phyloP scores from a whole-genome alignment of 2,329 filamentous ascomycete species.

The Coniochaeta sp. region DNA sequence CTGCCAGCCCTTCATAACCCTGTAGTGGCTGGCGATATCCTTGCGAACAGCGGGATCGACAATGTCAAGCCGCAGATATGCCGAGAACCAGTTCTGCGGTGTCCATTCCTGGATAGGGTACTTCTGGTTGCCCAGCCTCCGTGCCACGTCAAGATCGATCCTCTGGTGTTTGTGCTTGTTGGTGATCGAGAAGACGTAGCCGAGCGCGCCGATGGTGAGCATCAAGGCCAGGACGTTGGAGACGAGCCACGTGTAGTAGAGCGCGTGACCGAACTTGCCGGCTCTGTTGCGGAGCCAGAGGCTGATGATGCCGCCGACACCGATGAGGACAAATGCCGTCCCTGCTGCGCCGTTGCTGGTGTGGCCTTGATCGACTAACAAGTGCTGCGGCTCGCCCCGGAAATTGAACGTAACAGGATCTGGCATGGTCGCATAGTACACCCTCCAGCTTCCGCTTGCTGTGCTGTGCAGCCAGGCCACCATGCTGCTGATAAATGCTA shows the following conservation, averaged over 20 bases:
- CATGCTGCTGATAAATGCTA: conserved; percentile 29
- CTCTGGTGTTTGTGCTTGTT: conserved; percentile 19
- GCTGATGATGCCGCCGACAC: conserved; percentile 22
- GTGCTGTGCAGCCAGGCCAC: conserved; percentile 28
- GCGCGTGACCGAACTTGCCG: conserved; percentile 3
- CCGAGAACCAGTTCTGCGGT: conserved; percentile 31
- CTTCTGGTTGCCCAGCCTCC: conserved; percentile 9
- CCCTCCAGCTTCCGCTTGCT: conserved; percentile 18
- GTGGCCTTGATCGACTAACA: conserved; percentile 32
- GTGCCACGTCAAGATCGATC: conserved; percentile 23
- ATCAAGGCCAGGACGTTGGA: conserved; percentile 25
- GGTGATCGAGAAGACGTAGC: conserved; percentile 27
- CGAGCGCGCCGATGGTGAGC: conserved; percentile 27
- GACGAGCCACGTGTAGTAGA: conserved; percentile 27
- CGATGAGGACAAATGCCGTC: conserved; percentile 26
- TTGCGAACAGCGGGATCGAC: conserved; percentile 8
- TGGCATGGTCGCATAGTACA: conserved; percentile 1
- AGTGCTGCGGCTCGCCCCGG: conserved; percentile 19
- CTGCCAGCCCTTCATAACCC: conserved; percentile 1
- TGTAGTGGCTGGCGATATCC: background rate
- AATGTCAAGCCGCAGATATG: conserved; percentile 24
- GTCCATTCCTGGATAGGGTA: conserved; percentile 28
- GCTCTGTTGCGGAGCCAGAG: conserved; percentile 20
- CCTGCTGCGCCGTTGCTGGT: conserved; percentile 33
- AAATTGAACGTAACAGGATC: conserved; percentile 16